Evolutionary conservation across 139 green algal species (phyloP).

Genomic region (Micractinium conductrix): DNA sequence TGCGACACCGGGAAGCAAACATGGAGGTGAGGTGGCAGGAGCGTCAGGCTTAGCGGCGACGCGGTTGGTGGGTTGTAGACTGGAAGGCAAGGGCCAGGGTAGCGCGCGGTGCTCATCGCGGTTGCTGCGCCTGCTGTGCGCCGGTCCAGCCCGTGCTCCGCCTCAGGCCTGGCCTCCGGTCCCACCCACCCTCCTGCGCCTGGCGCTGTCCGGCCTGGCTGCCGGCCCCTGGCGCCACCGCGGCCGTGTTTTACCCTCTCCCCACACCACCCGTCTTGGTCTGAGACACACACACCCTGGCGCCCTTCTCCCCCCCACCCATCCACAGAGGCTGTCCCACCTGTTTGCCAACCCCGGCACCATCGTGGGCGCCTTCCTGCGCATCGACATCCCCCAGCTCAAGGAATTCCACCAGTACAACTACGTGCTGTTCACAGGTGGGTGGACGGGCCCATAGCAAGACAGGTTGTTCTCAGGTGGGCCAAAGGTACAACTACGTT

Average conservation of each 20-base stretch:
- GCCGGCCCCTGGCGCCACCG: no score
- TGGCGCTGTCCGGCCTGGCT: no score
- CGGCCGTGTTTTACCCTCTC: no score
- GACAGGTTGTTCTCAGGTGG: not conserved
- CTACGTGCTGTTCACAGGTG: slow-evolving; percentile 26
- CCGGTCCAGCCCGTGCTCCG: not conserved
- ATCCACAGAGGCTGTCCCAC: not conserved
- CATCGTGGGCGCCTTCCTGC: slow-evolving; percentile 24
- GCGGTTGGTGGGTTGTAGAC: not conserved
- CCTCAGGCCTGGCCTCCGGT: not conserved
- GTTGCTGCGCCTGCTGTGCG: not conserved
- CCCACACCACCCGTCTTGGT: no score
- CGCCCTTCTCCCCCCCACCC: not conserved
- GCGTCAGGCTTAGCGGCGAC: no score
- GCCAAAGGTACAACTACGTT: not conserved
- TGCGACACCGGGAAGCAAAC: not conserved
- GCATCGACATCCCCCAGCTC: slow-evolving; percentile 31
- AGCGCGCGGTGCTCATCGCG: not conserved
- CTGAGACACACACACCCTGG: no score
- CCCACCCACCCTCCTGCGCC: no score
- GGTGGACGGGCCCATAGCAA: not conserved
- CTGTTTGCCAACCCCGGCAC: slow-evolving; percentile 13
- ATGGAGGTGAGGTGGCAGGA: not conserved
- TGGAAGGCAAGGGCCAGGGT: not conserved
- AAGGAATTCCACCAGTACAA: slow-evolving; percentile 29